phyloP scores from a whole-genome alignment of 768 basidiomycete genomes.

The Symmetrospora coprosmae region DNA sequence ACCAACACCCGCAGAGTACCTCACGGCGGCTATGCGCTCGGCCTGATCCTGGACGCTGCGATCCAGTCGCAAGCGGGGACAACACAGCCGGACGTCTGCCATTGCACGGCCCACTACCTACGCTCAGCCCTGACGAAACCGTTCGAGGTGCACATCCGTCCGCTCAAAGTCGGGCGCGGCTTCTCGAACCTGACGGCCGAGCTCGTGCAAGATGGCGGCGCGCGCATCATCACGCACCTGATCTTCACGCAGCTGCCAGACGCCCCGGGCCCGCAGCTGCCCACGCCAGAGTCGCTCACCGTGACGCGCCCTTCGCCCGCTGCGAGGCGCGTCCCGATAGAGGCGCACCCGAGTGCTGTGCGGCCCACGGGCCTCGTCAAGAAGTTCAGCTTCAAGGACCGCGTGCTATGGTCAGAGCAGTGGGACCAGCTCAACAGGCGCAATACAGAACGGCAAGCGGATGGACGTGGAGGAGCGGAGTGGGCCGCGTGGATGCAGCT shows the following conservation, averaged over 20 bases:
- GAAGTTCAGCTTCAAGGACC: conserved; percentile 18
- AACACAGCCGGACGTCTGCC: conserved; percentile 2
- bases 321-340: conserved; percentile 1
- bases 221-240: conserved; percentile 14
- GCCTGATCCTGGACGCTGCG: conserved; percentile 17
- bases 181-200: conserved; percentile 14
- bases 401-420: conserved; percentile 1
- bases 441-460: neutral
- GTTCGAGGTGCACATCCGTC: conserved; percentile 5
- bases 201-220: conserved; percentile 6
- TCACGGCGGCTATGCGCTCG: conserved; percentile 17
- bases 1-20: conserved; percentile 17
- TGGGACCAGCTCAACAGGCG: neutral
- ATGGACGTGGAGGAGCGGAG: conserved; percentile 4
- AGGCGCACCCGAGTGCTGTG: neutral
- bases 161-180: conserved; percentile 2
- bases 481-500: conserved; percentile 6
- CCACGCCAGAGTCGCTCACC: conserved; percentile 8
- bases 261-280: conserved; percentile 6
- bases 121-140: conserved; percentile 14
- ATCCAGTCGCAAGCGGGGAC: conserved; percentile 4
- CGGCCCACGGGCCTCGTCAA: neutral
- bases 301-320: neutral
- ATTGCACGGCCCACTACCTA: conserved; percentile 17
- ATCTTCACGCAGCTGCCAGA: conserved; percentile 15